Evolutionary conservation across 78 protist genomes (phyloP).

Genomic region (Tieghemostelium lacteum): DNA sequence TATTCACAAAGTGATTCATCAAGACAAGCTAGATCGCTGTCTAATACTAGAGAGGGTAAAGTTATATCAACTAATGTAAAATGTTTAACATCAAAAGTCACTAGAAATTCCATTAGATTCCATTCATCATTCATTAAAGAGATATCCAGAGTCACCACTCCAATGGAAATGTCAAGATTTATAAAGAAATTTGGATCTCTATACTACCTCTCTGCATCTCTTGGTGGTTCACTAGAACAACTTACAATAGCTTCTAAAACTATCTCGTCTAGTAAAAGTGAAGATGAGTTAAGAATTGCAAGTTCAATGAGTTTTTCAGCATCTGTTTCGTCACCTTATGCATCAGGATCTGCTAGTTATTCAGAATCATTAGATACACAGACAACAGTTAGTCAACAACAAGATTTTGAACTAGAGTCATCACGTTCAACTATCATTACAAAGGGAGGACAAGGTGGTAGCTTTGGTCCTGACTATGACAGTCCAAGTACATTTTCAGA

Average conservation of each 20-base stretch:
- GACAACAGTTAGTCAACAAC: neutral
- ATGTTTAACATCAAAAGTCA: neutral
- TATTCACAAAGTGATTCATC: neutral
- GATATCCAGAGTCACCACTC: neutral
- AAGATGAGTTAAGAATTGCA: neutral
- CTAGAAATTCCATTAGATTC: neutral
- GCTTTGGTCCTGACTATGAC: neutral
- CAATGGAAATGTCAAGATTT: neutral
- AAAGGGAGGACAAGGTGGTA: constrained; percentile 23
- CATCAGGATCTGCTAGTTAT: neutral
- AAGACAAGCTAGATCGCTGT: neutral
- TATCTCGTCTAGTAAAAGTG: neutral
- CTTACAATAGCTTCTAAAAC: neutral
- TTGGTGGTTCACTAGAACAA: constrained; percentile 29
- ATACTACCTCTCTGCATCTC: constrained; percentile 1
- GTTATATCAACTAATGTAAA: neutral
- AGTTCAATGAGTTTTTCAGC: neutral
- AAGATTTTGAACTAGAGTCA: neutral
- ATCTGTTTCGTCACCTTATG: neutral
- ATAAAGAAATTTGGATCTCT: constrained; percentile 6
- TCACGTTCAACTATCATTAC: neutral
- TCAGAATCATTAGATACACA: neutral
- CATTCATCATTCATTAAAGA: constrained; percentile 18
- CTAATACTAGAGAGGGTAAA: neutral
- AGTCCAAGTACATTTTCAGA: neutral